Conservation (phyloP, 2,329 filamentous ascomycete species). For the Gnomoniopsis smithogilvyi region DNA sequence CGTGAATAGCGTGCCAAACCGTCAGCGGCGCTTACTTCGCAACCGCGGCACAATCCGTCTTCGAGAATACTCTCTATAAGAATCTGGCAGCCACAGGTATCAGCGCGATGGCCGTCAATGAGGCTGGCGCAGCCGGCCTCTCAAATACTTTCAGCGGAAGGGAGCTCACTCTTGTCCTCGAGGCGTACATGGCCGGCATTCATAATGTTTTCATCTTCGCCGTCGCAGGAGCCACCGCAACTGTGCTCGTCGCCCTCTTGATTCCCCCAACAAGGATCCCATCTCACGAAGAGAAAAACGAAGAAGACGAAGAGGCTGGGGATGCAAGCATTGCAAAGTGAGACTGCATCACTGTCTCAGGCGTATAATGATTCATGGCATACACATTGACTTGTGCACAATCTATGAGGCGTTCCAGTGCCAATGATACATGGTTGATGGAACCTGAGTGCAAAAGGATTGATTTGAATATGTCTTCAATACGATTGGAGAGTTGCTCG, state of each 20-base stretch:
- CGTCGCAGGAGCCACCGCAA: slow-evolving; percentile 18
- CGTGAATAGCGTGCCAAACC: background rate
- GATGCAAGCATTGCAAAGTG: no score
- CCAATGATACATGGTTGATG: no score
- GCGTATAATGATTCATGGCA: no score
- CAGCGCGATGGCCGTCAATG: slow-evolving; percentile 24
- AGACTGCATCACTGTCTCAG: no score
- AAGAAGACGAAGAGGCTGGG: no score
- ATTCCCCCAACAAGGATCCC: slow-evolving; percentile 2
- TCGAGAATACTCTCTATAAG: slow-evolving; percentile 29
- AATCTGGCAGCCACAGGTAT: slow-evolving; percentile 26
- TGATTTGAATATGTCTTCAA: no score
- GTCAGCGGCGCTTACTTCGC: slow-evolving; percentile 38
- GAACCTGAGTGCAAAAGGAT: no score
- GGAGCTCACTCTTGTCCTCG: slow-evolving; percentile 44
- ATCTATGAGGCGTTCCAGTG: no score
- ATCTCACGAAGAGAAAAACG: no score
- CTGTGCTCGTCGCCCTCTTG: background rate
- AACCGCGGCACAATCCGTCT: slow-evolving; percentile 32
- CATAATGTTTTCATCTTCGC: slow-evolving; percentile 54
- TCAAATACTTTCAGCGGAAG: slow-evolving; percentile 38
- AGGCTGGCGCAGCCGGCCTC: slow-evolving; percentile 43
- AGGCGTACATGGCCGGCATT: slow-evolving; percentile 54
- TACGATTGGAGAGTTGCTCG: no score
- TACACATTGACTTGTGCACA: no score